A percentile compares a stretch with the other conserved stretches of the same genome.
These are phyloP conservation scores for Epichloe sibirici DNA, from an alignment of 2,329 filamentous ascomycete species.

Conservation along the genomic window DNA sequence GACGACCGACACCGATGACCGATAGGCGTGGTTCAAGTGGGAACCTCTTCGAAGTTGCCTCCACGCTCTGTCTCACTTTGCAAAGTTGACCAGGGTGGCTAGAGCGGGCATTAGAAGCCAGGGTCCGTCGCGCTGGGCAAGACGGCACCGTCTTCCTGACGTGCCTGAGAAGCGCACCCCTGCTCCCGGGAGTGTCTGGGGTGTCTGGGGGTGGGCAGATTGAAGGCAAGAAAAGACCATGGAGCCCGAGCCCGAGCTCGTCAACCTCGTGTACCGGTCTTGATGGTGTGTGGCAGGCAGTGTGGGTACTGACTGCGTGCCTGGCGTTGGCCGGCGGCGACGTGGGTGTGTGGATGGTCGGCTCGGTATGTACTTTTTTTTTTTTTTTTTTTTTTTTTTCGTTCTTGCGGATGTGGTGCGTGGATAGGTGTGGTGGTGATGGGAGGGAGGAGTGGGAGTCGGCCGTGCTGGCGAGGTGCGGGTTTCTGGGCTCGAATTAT, in stretches of 20 bases:
- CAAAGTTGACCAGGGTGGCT: constrained; percentile 25
- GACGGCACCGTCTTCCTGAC: constrained; percentile 6
- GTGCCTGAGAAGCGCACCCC: background rate
- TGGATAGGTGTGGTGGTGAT: background rate
- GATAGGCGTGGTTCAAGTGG: constrained; percentile 11
- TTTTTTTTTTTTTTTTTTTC: no score
- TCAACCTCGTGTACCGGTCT: background rate
- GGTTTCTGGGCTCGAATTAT: background rate
- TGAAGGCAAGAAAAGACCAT: constrained; percentile 4
- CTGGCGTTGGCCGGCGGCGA: constrained; percentile 3
- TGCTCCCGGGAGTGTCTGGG: constrained; percentile 4
- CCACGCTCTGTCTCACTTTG: constrained; percentile 41
- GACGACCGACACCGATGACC: constrained; percentile 3
- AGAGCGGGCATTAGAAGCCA: constrained; percentile 9
- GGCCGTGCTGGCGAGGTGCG: background rate
- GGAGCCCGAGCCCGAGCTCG: constrained; percentile 7
- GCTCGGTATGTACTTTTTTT: background rate
- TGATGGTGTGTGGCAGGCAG: constrained; percentile 1
- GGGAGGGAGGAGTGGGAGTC: background rate
- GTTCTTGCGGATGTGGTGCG: background rate
- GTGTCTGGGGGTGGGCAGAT: constrained; percentile 7
- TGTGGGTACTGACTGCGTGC: constrained; percentile 4
- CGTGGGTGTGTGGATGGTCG: constrained; percentile 1
- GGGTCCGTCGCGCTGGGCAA: constrained; percentile 8
- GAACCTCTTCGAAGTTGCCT: constrained; percentile 9